Evolutionary conservation across 495 filamentous ascomycete species (phyloP).

Genomic region (Letharia columbiana): DNA sequence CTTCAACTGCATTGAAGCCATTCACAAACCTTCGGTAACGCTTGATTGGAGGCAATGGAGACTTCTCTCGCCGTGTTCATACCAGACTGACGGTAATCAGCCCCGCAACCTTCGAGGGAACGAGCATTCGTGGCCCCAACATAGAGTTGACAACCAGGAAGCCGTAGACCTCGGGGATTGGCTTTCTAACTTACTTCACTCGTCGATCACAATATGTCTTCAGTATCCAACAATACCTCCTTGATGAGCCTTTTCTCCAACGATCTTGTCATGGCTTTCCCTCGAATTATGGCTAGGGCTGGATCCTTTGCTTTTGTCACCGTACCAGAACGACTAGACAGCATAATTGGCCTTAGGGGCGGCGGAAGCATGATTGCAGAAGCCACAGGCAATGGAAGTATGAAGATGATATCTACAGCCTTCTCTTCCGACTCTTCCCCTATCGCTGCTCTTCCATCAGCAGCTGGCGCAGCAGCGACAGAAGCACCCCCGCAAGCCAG

Average conservation of each 20-base stretch:
- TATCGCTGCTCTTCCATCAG: constrained; percentile 14
- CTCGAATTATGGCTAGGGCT: constrained; percentile 54
- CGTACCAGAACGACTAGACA: constrained; percentile 55
- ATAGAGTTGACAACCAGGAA: background rate
- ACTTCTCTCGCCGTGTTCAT: background rate
- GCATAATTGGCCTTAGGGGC: constrained; percentile 39
- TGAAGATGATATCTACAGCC: constrained; percentile 33
- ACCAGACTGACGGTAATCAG: background rate
- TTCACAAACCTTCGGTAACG: background rate
- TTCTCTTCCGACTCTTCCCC: constrained; percentile 23
- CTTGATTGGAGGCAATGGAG: background rate
- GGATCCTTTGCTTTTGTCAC: constrained; percentile 48
- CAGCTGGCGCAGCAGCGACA: constrained; percentile 30
- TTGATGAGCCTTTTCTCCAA: constrained; percentile 27
- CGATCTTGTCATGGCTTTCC: constrained; percentile 52
- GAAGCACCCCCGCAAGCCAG: constrained; percentile 11
- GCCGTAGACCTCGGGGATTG: background rate
- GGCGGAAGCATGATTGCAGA: constrained; percentile 55
- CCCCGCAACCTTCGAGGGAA: background rate
- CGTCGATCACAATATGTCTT: constrained; percentile 2
- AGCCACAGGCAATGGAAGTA: constrained; percentile 35
- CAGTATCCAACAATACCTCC: constrained; percentile 21
- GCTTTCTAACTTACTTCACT: background rate
- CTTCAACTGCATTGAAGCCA: background rate
- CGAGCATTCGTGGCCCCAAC: background rate